These are phyloP conservation scores for Peronospora farinosa DNA, from an alignment of 352 stramenopile species.

Conservation along the genomic window DNA sequence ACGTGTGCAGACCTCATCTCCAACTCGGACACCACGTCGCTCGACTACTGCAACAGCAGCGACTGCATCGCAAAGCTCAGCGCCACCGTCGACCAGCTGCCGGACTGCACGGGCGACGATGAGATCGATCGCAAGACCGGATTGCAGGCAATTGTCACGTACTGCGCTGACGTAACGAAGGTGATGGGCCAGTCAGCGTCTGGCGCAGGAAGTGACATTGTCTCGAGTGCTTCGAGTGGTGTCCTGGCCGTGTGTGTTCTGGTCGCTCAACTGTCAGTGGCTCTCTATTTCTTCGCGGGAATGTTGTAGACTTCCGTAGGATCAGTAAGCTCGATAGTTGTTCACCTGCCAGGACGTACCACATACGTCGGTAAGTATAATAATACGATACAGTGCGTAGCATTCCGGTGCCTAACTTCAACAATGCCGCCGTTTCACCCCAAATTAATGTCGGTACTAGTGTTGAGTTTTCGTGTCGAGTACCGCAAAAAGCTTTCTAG, in stretches of 20 bases:
- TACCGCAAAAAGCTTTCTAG: no score
- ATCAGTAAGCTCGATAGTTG: no score
- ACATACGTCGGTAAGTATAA: no score
- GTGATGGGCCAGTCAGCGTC: constrained; percentile 19
- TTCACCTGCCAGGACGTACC: no score
- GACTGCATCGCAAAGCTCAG: constrained; percentile 26
- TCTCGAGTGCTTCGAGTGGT: constrained; percentile 8
- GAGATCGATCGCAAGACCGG: constrained; percentile 26
- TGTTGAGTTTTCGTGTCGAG: no score
- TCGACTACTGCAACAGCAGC: constrained; percentile 31
- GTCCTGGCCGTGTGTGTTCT: constrained; percentile 1
- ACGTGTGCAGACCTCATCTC: constrained; percentile 22
- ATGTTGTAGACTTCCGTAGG: constrained; percentile 7
- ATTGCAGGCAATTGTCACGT: constrained; percentile 20
- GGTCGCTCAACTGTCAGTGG: constrained; percentile 13
- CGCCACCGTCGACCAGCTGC: constrained; percentile 21
- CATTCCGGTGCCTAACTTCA: no score
- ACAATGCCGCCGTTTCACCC: no score
- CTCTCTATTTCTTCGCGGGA: constrained; percentile 17
- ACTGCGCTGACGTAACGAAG: constrained; percentile 18
- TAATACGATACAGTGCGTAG: no score
- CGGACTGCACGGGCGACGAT: constrained; percentile 29
- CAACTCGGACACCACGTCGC: constrained; percentile 23
- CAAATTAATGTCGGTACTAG: no score
- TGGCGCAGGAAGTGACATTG: constrained; percentile 2